Evolutionary conservation across 495 filamentous ascomycete genomes (phyloP).

Genomic region (Pyrenula massariospora): DNA sequence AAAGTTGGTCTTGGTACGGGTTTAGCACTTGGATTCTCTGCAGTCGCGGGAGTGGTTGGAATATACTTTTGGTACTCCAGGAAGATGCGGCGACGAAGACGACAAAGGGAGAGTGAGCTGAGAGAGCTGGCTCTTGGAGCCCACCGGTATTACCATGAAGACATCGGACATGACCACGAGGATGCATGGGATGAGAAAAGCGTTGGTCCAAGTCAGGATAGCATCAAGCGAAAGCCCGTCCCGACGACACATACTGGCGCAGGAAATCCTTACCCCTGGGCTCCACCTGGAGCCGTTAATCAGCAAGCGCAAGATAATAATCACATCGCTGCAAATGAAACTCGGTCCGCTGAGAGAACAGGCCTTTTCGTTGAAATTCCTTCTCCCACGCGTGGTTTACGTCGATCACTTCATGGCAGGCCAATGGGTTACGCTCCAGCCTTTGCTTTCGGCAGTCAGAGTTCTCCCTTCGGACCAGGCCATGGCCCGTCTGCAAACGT

Average conservation of each 20-base stretch:
- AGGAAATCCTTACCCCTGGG: constrained; percentile 7
- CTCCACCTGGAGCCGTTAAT: constrained; percentile 9
- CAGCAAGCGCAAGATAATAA: neutral
- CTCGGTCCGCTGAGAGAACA: constrained; percentile 35
- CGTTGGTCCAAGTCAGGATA: neutral
- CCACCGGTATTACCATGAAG: constrained; percentile 31
- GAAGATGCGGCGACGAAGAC: constrained; percentile 32
- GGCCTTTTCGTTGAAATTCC: constrained; percentile 43
- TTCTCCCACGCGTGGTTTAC: constrained; percentile 38
- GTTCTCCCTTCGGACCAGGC: constrained; percentile 3
- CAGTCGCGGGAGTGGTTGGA: constrained; percentile 34
- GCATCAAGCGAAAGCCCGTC: constrained; percentile 1
- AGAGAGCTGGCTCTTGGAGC: constrained; percentile 38
- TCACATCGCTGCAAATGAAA: neutral
- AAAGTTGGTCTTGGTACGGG: constrained; percentile 65
- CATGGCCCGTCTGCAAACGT: constrained; percentile 21
- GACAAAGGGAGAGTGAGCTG: constrained; percentile 38
- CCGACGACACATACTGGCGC: neutral
- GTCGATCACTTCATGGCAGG: constrained; percentile 23
- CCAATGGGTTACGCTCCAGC: neutral
- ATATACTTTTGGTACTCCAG: constrained; percentile 48
- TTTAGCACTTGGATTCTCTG: constrained; percentile 52
- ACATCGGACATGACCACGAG: neutral
- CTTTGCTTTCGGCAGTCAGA: neutral
- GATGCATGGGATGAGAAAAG: neutral